A percentile compares a stretch with the other conserved stretches of the same genome.
Conservation (phyloP, 1,284 basidiomycete genomes). For the Marasmius sp. region DNA sequence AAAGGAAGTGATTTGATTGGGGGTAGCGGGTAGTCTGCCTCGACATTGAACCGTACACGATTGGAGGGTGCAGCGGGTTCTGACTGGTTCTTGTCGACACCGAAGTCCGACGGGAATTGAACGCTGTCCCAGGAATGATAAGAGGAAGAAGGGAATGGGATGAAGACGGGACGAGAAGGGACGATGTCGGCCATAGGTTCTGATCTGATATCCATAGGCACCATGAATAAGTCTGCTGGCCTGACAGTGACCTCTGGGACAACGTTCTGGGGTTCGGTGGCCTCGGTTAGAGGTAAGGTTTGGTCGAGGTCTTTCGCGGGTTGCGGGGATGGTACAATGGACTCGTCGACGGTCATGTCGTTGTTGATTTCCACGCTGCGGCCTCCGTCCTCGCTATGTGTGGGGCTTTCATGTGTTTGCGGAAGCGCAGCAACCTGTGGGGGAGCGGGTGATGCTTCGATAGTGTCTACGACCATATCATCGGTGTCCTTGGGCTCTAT, state of each 20-base stretch:
- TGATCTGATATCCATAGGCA: constrained; percentile 2
- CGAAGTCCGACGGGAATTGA: constrained; percentile 19
- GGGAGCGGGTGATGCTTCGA: neutral
- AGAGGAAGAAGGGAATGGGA: constrained; percentile 8
- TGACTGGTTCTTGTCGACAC: constrained; percentile 16
- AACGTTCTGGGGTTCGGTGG: neutral
- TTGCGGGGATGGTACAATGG: neutral
- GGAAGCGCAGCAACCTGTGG: neutral
- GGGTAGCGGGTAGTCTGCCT: constrained; percentile 58
- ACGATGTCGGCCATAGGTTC: neutral
- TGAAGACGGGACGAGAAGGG: constrained; percentile 8
- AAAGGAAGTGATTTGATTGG: constrained; percentile 59
- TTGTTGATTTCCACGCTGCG: neutral
- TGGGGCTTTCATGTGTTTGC: neutral
- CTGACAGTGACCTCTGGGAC: neutral
- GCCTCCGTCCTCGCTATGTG: neutral
- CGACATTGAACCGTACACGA: constrained; percentile 38
- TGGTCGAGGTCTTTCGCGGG: neutral
- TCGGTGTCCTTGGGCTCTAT: neutral
- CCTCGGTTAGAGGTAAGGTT: neutral
- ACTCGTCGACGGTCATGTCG: neutral
- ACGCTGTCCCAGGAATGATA: constrained; percentile 1
- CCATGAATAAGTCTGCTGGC: neutral
- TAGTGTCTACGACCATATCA: neutral
- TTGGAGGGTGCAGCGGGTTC: constrained; percentile 19